Evolutionary conservation across 1,284 basidiomycete genomes (phyloP), one percentile per base, ranked within the genome.

Genomic region (Puccinia polysora): DNA sequence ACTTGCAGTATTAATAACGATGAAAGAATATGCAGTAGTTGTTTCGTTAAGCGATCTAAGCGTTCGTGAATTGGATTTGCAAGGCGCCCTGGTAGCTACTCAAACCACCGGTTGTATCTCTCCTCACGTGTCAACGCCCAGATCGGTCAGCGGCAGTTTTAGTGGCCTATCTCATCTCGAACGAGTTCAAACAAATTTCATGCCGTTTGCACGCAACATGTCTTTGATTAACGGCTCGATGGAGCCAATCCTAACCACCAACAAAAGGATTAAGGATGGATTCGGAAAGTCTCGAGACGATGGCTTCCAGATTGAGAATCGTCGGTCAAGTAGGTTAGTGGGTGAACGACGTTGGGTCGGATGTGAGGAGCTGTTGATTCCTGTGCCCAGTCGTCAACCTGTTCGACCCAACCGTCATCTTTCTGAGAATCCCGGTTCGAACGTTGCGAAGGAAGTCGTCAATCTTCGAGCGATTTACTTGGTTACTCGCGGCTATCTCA

Each of bases 1-100:
- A 49, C 52, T 43, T 7, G 36, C 65, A 10, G 65, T 68, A 25
- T 40, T 68, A 8, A 30, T 68, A 30, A 68, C 65, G 20, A 68
- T 68, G 65, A 68, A 68, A 30, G 65, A 68, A 32, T 68, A 68
- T 49, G 65, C 65, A 14, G 65, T 68, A 18, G 65, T 68, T 5
- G 58, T 68, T 12, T 45, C 38, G 3, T 58, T 68, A 25, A 58
- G 53, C 20, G 65, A 68, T 40, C 30, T 68, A 28, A 45, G 38
- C 32, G 65, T 68, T 15, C 49, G 65, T 20, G 65, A 68, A 49
- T 14, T 68, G 28, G 65, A 68, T 8, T 34, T 68, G 12, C 65
- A 68, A 30, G 65, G 65, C 12, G 34, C 55, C 38, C 25, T 68
- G 32, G 28, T 53, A 5, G 30, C 65, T 20, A 52, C 40, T n/a